Base-by-base conservation (phyloP, 179 eudicot species). In the Vitellaria paradoxa region DNA sequence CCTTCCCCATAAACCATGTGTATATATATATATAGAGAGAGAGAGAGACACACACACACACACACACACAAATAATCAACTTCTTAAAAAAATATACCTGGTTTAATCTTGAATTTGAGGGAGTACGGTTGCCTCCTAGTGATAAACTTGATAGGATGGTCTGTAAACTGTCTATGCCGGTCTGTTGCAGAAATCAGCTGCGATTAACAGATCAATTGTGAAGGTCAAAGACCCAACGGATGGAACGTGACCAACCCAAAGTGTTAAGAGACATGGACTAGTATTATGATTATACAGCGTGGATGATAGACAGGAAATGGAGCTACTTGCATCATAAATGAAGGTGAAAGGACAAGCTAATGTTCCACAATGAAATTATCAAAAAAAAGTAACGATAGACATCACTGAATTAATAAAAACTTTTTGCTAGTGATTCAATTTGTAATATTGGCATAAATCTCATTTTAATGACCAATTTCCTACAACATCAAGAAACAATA, bases 151-250 rank as follows among this genome's bases (percentile, higher is more conserved):
- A 95, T 95, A 74, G 98, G 98, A 83, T 95, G 93, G 73, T 95
- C 99, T 47, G 97, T 91, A 10, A 92, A 93, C 85, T 91, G 97
- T 77, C 97, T 85, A 82, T 89, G 97, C 56, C 99, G 91, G 50
- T 95, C 97, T 71, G 91, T 88, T 73, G 99, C 95, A 71, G 99
- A 95, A 80, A 95, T 93, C 74, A 95, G 90, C 99, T 95, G 92
- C 82, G 84, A 80, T 24, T 30, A 59, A 66, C 45, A 52, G 50
- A n/a, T 76, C 6, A 76, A 69, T 70, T 76, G 56, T 26, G 21
- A 50, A 50, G 14, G 45, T 30, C 72, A 78, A 13, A 21, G 47
- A 67, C 53, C 26, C 24, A 30, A 73, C 50, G 56, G 21, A 52
- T 30, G 37, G 37, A 30, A 30, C 37, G 2, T 30, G 37, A 30